A percentile compares a stretch with the other conserved stretches of the same genome.
phyloP scores from a whole-genome alignment of 805 yeast species.

The Metschnikowia chrysomelidarum region DNA sequence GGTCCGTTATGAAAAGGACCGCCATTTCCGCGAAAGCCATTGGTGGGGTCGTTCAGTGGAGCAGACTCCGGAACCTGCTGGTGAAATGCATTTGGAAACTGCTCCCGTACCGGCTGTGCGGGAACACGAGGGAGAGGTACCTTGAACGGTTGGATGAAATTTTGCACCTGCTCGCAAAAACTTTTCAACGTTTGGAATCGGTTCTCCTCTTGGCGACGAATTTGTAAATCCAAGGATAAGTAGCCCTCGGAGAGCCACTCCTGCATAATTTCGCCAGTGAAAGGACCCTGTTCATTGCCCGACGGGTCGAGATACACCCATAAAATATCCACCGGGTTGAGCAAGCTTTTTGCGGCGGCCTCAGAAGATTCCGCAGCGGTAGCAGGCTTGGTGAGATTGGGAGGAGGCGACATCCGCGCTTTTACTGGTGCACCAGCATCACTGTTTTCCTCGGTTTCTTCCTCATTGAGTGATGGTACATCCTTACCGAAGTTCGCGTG shows the following conservation, averaged over 20 bases:
- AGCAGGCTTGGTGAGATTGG: conserved; percentile 3
- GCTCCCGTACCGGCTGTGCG: conserved; percentile 4
- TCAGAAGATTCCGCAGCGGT: background rate
- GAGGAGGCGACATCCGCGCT: conserved; percentile 1
- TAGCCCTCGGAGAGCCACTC: conserved; percentile 68
- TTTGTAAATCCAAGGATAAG: conserved; percentile 49
- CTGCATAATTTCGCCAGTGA: conserved; percentile 71
- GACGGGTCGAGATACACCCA: conserved; percentile 77
- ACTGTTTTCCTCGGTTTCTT: background rate
- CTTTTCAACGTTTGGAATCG: conserved; percentile 51
- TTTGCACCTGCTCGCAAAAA: conserved; percentile 48
- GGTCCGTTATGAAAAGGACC: conserved; percentile 4
- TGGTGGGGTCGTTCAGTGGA: background rate
- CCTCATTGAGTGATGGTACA: conserved; percentile 1
- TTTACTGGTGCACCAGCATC: background rate
- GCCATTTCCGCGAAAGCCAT: conserved; percentile 6
- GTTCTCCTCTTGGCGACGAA: conserved; percentile 59
- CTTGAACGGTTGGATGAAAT: conserved; percentile 58
- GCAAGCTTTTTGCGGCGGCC: conserved; percentile 5
- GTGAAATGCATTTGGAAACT: conserved; percentile 6
- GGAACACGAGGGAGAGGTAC: conserved; percentile 47
- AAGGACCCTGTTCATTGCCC: conserved; percentile 80
- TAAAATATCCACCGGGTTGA: conserved; percentile 34
- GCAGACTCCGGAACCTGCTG: conserved; percentile 3
- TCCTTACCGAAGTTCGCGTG: conserved; percentile 7